Evolutionary conservation across 495 filamentous ascomycete genomes (phyloP).

Genomic region (Lophiostoma macrostomum): DNA sequence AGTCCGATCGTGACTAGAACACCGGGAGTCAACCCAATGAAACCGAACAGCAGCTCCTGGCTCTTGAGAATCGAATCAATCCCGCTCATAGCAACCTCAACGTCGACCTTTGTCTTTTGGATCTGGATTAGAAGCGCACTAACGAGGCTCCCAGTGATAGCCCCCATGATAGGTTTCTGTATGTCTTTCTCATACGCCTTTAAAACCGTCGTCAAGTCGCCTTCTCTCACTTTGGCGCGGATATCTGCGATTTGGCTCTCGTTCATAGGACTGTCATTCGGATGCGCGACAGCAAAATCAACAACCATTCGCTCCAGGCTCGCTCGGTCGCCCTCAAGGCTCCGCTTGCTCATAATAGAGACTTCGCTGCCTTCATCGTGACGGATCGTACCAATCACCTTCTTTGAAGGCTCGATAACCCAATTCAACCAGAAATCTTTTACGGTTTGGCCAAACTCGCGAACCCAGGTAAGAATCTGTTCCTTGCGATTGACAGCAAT

Average conservation of each 20-base stretch:
- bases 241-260: constrained; percentile 66
- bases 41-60: constrained; percentile 95
- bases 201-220: constrained; percentile 87
- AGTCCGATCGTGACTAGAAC: constrained; percentile 77
- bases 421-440: constrained; percentile 94
- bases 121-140: constrained; percentile 91
- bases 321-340: constrained; percentile 79
- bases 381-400: constrained; percentile 85
- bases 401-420: constrained; percentile 79
- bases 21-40: constrained; percentile 88
- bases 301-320: constrained; percentile 97
- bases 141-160: constrained; percentile 79
- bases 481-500: constrained; percentile 67
- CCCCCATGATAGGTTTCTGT: constrained; percentile 71
- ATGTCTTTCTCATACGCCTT: constrained; percentile 87
- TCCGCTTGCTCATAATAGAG: constrained; percentile 89
- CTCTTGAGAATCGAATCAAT: constrained; percentile 91
- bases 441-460: constrained; percentile 68
- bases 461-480: constrained; percentile 72
- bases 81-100: constrained; percentile 91
- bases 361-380: constrained; percentile 90
- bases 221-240: constrained; percentile 74
- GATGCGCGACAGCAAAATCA: constrained; percentile 82
- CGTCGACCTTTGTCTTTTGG: constrained; percentile 97
- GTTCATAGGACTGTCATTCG: constrained; percentile 50